Conservation (phyloP, 352 stramenopile genomes). For the Phytophthora fragariae region DNA sequence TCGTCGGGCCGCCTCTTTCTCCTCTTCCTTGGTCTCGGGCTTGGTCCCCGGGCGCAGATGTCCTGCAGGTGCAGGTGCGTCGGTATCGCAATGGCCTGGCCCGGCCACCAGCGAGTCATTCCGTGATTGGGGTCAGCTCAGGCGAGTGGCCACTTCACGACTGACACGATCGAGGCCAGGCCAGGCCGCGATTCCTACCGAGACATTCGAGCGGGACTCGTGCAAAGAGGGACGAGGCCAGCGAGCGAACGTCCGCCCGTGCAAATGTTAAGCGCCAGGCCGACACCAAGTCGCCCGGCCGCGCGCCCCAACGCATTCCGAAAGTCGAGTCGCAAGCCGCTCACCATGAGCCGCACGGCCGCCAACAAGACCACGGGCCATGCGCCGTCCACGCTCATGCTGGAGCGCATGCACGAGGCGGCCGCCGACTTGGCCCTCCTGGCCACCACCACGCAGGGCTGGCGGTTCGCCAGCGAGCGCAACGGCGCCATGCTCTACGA, state of each 20-base stretch:
- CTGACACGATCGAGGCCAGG: conserved; percentile 16
- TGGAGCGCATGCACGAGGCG: conserved; percentile 68
- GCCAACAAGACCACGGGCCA: conserved; percentile 57
- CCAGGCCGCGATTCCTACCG: not conserved
- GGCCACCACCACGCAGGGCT: conserved; percentile 50
- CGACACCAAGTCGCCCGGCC: conserved; percentile 9
- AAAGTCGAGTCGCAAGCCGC: conserved; percentile 50
- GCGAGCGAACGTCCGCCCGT: conserved; percentile 33
- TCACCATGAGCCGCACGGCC: conserved; percentile 60
- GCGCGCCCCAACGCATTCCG: conserved; percentile 39
- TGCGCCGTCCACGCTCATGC: conserved; percentile 65
- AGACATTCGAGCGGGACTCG: conserved; percentile 21
- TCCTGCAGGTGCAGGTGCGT: not conserved
- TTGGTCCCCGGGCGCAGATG: conserved; percentile 8
- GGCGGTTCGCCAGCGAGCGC: conserved; percentile 61
- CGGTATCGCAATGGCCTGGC: not conserved
- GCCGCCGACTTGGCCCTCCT: conserved; percentile 63
- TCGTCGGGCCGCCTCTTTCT: conserved; percentile 27
- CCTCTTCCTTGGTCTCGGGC: not conserved
- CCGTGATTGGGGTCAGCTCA: conserved; percentile 16
- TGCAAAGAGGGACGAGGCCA: conserved; percentile 33
- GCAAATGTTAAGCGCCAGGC: conserved; percentile 43
- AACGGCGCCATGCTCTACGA: conserved; percentile 69
- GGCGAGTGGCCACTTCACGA: not conserved
- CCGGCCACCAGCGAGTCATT: conserved; percentile 26